phyloP scores from a whole-genome alignment of 495 filamentous ascomycete species.

The Trichoderma reesei region DNA sequence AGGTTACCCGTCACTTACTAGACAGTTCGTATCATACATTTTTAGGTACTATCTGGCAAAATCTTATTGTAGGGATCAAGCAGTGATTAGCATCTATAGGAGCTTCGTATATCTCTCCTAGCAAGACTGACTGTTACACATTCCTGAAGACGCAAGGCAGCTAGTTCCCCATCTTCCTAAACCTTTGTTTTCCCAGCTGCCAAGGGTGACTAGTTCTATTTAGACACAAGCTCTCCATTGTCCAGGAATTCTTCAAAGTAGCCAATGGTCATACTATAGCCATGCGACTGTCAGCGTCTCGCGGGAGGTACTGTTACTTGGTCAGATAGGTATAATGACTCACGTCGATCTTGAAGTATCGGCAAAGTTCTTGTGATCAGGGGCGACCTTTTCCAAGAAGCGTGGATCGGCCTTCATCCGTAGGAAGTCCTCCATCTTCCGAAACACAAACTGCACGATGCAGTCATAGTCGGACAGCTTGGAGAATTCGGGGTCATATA shows the following conservation, averaged over 20 bases:
- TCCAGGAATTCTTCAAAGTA: conserved; percentile 1
- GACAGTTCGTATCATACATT: no score
- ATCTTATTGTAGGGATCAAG: no score
- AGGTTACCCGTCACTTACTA: no score
- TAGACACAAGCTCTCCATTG: neutral
- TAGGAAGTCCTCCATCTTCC: neutral
- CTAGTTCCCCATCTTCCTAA: neutral
- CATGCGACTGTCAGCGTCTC: neutral
- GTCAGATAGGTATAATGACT: neutral
- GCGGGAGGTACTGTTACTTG: neutral
- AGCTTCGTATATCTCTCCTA: no score
- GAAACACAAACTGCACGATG: neutral
- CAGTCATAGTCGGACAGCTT: conserved; percentile 1
- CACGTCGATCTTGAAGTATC: neutral
- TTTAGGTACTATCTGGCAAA: no score
- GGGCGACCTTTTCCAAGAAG: neutral
- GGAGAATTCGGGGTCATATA: neutral
- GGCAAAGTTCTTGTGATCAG: neutral
- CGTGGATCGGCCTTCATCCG: neutral
- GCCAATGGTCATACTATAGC: neutral
- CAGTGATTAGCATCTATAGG: no score
- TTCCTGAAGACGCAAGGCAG: neutral
- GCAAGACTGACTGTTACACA: no score
- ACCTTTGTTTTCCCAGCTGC: no score
- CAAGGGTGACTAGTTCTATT: neutral